Evolutionary conservation across 2,329 filamentous ascomycete genomes (phyloP).

Genomic region (Talaromyces sp.): DNA sequence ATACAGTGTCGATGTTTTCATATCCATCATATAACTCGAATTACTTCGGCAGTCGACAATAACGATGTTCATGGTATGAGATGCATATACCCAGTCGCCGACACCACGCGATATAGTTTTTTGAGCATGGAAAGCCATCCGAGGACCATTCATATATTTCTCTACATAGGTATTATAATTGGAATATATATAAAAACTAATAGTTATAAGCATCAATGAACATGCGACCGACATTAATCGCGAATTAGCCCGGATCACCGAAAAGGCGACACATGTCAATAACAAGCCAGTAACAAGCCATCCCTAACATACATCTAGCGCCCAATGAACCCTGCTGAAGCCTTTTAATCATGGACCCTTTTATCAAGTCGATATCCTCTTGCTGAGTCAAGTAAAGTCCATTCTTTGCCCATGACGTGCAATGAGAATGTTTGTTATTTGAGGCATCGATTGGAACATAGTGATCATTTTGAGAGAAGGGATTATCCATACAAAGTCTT

Average conservation of each 20-base stretch:
- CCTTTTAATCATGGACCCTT: not conserved
- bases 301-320: not conserved
- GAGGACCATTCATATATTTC: not conserved
- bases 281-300: not conserved
- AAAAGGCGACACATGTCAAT: not conserved
- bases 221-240: not conserved
- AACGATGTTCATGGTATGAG: not conserved
- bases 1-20: slow-evolving; percentile 12
- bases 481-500: too few species aligned
- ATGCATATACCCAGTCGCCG: not conserved
- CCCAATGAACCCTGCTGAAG: not conserved
- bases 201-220: not conserved
- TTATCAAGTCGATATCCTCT: too few species aligned
- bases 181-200: not conserved
- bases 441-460: too few species aligned
- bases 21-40: slow-evolving; percentile 14
- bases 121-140: not conserved
- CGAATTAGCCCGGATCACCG: not conserved
- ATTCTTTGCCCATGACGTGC: too few species aligned
- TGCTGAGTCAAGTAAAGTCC: too few species aligned
- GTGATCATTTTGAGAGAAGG: too few species aligned
- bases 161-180: not conserved
- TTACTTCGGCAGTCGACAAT: not conserved
- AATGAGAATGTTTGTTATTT: too few species aligned
- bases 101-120: not conserved